Evolutionary conservation across 371 early-diverging fungal genomes (phyloP).

Genomic region (Hamiltosporidium tvaerminnensis): DNA sequence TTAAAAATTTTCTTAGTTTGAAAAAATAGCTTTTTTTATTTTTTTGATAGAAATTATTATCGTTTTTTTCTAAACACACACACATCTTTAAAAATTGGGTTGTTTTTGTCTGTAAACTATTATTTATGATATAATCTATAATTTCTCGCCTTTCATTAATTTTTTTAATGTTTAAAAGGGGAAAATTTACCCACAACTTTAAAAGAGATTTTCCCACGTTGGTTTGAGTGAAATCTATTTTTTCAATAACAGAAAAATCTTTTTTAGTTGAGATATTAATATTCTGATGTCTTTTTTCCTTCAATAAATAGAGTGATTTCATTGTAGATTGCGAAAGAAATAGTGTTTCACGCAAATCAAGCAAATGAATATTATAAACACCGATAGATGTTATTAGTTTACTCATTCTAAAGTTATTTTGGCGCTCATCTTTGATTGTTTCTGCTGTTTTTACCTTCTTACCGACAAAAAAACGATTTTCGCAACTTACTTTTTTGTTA

Average conservation of each 20-base stretch:
- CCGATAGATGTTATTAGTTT: too few species aligned
- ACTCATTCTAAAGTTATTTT: too few species aligned
- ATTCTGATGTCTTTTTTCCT: neutral
- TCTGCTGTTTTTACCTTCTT: too few species aligned
- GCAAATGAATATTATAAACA: too few species aligned
- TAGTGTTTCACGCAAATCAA: too few species aligned
- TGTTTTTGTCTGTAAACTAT: constrained; percentile 1
- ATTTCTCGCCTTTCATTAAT: constrained; percentile 28
- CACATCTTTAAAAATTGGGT: neutral
- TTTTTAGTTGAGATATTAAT: neutral
- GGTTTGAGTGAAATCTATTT: constrained; percentile 7
- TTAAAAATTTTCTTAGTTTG: neutral
- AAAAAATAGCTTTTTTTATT: constrained; percentile 1
- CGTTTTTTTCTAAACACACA: neutral
- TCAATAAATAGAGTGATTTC: neutral
- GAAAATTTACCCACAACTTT: constrained; percentile 29
- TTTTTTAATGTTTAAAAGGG: constrained; percentile 14
- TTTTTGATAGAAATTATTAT: neutral
- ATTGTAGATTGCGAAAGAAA: too few species aligned
- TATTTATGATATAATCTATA: constrained; percentile 11
- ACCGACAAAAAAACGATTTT: too few species aligned
- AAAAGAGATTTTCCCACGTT: constrained; percentile 23
- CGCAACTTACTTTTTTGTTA: too few species aligned
- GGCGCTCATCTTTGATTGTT: too few species aligned
- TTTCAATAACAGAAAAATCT: neutral